Percentiles rank a stretch among this genome's conserved stretches.
These are phyloP conservation scores for Aspergillus jensenii DNA, from an alignment of 2,329 filamentous ascomycete species.

Conservation along the genomic window DNA sequence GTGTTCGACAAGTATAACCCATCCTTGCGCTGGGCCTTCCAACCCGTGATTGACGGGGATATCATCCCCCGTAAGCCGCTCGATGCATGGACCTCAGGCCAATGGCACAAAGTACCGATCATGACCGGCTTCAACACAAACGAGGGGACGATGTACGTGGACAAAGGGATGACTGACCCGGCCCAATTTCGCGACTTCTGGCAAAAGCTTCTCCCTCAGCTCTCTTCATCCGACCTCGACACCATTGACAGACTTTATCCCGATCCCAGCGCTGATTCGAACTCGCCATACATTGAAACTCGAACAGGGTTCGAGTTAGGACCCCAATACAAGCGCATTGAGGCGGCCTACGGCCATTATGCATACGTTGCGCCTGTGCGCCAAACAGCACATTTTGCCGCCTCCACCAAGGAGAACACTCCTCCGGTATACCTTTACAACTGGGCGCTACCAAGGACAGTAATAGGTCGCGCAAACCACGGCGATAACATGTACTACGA, in stretches of 20 bases:
- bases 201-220: slow-evolving; percentile 57
- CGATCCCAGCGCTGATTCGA: slow-evolving; percentile 48
- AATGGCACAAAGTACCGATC: slow-evolving; percentile 59
- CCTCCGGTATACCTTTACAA: slow-evolving; percentile 53
- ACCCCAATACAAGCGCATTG: slow-evolving; percentile 52
- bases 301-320: slow-evolving; percentile 38
- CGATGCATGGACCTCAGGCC: slow-evolving; percentile 55
- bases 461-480: slow-evolving; percentile 49
- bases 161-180: slow-evolving; percentile 47
- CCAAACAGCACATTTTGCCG: slow-evolving; percentile 45
- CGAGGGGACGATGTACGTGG: slow-evolving; percentile 67
- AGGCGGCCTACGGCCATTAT: slow-evolving; percentile 52
- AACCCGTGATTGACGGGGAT: slow-evolving; percentile 65
- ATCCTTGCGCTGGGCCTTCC: slow-evolving; percentile 59
- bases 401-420: slow-evolving; percentile 29
- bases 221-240: slow-evolving; percentile 54
- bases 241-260: slow-evolving; percentile 63
- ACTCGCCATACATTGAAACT: slow-evolving; percentile 26
- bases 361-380: slow-evolving; percentile 51
- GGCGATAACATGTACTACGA: slow-evolving; percentile 53
- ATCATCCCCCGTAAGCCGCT: slow-evolving; percentile 60
- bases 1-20: slow-evolving; percentile 50
- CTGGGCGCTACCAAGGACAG: slow-evolving; percentile 51
- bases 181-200: slow-evolving; percentile 63
- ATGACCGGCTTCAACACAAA: slow-evolving; percentile 71